Conservation (phyloP, 1,139 yeast genomes). For the Geotrichum fermentans region DNA sequence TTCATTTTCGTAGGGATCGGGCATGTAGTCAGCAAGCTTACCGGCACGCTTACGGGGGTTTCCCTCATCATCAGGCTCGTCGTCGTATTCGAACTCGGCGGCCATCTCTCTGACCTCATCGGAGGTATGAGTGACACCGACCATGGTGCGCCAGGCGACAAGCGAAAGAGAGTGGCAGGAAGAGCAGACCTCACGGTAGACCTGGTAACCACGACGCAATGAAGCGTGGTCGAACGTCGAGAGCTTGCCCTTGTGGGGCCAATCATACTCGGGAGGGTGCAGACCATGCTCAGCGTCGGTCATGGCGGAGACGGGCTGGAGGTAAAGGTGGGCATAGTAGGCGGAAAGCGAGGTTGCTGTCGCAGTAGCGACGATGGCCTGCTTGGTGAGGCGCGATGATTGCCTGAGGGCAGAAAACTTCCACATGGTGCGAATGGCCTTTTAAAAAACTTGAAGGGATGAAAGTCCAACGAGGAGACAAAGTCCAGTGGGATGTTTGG, state of each 20-base stretch:
- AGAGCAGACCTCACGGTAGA: conserved; percentile 97
- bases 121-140: conserved; percentile 92
- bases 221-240: conserved; percentile 93
- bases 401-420: conserved; percentile 26
- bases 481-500: background rate
- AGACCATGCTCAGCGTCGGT: conserved; percentile 98
- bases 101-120: conserved; percentile 90
- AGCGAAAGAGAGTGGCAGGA: conserved; percentile 96
- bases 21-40: conserved; percentile 92
- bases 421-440: conserved; percentile 14
- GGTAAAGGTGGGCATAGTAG: conserved; percentile 33
- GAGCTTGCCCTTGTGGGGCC: conserved; percentile 91
- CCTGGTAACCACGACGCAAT: conserved; percentile 98
- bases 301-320: conserved; percentile 74
- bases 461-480: background rate
- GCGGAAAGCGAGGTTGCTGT: conserved; percentile 34
- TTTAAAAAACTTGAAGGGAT: background rate
- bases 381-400: conserved; percentile 33
- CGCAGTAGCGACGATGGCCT: conserved; percentile 34
- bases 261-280: conserved; percentile 86
- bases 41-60: conserved; percentile 98
- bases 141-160: conserved; percentile 97
- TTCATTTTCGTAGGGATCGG: conserved; percentile 94
- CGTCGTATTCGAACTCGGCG: conserved; percentile 95
- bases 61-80: conserved; percentile 99